phyloP scores from a whole-genome alignment of 768 basidiomycete genomes.

The Phaeolepiota aurea region DNA sequence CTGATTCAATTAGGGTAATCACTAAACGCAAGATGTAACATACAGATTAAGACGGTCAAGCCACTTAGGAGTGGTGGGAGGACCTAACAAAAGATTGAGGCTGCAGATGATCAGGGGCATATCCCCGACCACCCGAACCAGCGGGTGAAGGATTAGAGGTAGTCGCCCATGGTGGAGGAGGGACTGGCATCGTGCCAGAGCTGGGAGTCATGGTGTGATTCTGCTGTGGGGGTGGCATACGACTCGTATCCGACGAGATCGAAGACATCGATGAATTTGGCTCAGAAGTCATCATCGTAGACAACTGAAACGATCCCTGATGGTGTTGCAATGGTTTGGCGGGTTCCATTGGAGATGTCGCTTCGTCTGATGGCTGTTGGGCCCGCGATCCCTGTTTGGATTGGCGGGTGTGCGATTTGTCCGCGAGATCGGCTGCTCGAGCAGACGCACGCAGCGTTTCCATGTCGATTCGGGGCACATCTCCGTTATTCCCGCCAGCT shows the following conservation, averaged over 20 bases:
- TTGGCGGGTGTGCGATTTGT: constrained; percentile 6
- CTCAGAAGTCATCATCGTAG: constrained; percentile 24
- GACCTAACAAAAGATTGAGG: constrained; percentile 29
- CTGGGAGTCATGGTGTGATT: constrained; percentile 8
- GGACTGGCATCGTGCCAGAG: constrained; percentile 10
- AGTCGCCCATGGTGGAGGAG: constrained; percentile 20
- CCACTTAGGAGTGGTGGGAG: constrained; percentile 16
- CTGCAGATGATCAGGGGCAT: constrained; percentile 25
- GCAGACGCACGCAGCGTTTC: constrained; percentile 71
- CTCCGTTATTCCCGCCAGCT: constrained; percentile 39
- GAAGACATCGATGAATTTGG: constrained; percentile 5
- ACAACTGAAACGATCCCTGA: constrained; percentile 55
- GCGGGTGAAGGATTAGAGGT: constrained; percentile 9
- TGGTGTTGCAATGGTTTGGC: constrained; percentile 28
- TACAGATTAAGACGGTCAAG: constrained; percentile 4
- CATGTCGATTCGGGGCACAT: constrained; percentile 56
- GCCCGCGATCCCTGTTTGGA: constrained; percentile 14
- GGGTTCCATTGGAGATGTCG: constrained; percentile 21
- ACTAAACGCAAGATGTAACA: constrained; percentile 2
- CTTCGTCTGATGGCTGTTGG: constrained; percentile 17
- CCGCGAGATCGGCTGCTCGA: constrained; percentile 36
- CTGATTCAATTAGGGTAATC: neutral
- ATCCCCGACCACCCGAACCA: constrained; percentile 12
- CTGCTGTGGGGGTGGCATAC: constrained; percentile 11
- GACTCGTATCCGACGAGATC: constrained; percentile 10